Conservation (phyloP, 495 filamentous ascomycete genomes). For the Chaetomium tenue region DNA sequence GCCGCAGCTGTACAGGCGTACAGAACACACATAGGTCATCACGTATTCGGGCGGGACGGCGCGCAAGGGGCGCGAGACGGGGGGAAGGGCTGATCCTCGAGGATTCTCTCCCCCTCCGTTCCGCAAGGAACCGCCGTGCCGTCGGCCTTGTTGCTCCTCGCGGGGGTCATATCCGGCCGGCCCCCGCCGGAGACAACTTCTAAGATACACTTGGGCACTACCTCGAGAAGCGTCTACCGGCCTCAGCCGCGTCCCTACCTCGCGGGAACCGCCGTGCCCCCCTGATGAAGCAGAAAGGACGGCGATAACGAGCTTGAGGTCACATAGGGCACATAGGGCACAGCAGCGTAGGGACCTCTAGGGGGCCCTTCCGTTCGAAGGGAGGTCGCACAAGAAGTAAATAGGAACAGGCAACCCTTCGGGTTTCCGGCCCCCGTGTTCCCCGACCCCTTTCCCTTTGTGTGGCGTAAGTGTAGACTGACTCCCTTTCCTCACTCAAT, state of each 20-base stretch:
- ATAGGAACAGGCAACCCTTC: too few species aligned
- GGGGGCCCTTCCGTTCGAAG: too few species aligned
- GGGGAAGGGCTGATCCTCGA: conserved; percentile 1
- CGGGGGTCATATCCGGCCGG: neutral
- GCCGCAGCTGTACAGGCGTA: neutral
- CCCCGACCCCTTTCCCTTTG: too few species aligned
- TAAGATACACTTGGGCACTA: neutral
- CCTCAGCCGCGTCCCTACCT: neutral
- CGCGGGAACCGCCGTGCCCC: too few species aligned
- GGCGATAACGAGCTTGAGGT: too few species aligned
- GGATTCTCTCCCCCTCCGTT: conserved; percentile 1
- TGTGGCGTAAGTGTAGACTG: too few species aligned
- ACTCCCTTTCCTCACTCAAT: too few species aligned
- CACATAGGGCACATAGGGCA: too few species aligned
- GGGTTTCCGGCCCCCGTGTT: too few species aligned
- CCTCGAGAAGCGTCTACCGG: too few species aligned
- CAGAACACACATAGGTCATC: neutral
- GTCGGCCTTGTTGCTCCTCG: neutral
- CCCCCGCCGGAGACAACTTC: neutral
- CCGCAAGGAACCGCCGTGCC: neutral
- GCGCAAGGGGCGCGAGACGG: conserved; percentile 9
- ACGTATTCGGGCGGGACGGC: conserved; percentile 11
- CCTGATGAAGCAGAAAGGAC: neutral
- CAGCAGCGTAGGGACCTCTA: too few species aligned
- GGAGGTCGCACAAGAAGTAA: too few species aligned